Conservation (phyloP, 139 green algal genomes). For the Astrephomene gubernaculifera region DNA sequence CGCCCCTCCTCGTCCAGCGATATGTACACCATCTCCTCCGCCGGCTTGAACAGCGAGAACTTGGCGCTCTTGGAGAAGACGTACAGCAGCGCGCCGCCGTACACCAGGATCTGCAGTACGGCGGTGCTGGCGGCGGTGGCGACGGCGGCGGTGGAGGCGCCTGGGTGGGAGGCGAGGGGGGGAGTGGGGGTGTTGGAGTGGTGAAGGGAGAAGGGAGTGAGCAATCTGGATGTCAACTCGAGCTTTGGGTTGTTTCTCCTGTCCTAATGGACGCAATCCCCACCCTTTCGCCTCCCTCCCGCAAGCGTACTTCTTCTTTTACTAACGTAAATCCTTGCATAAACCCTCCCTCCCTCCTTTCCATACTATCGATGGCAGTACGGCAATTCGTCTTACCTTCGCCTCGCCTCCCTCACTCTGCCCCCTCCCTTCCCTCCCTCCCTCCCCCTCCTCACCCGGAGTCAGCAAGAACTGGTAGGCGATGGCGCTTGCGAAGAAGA, state of each 20-base stretch:
- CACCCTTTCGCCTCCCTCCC: too few relatives aligned
- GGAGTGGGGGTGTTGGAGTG: not conserved
- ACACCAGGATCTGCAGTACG: conserved; percentile 71
- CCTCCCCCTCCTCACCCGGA: not conserved
- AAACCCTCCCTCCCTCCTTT: too few relatives aligned
- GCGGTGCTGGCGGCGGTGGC: conserved; percentile 6
- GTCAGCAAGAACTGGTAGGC: conserved; percentile 62
- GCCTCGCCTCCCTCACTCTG: not conserved
- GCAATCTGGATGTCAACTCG: too few relatives aligned
- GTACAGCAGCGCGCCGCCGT: conserved; percentile 81
- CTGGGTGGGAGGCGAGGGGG: not conserved
- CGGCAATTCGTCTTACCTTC: too few relatives aligned
- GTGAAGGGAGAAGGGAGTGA: too few relatives aligned
- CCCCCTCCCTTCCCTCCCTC: not conserved
- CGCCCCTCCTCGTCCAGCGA: conserved; percentile 72
- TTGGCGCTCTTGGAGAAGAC: conserved; percentile 89
- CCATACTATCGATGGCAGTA: too few relatives aligned
- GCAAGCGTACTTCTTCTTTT: too few relatives aligned
- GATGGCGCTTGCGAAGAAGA: conserved; percentile 86
- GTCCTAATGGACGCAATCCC: too few relatives aligned
- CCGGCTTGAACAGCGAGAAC: conserved; percentile 96
- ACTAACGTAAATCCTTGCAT: too few relatives aligned
- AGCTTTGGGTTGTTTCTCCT: too few relatives aligned
- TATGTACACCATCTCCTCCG: conserved; percentile 94
- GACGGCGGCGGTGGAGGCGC: not conserved